phyloP scores from a whole-genome alignment of 192 early-diverging fungal species.

The Podila verticillata region DNA sequence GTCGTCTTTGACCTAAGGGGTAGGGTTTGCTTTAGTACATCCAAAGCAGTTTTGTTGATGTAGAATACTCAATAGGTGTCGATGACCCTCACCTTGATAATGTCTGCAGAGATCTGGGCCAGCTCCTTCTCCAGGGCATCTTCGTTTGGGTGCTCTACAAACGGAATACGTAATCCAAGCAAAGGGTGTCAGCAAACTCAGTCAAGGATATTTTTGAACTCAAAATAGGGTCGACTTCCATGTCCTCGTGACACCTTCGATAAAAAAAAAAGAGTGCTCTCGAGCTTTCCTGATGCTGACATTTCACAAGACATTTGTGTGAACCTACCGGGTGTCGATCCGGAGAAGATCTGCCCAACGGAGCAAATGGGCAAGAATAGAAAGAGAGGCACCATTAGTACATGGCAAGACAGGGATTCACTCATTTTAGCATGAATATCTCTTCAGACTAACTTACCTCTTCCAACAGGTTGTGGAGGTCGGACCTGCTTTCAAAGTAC shows the following conservation, averaged over 20 bases:
- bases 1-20: slow-evolving; percentile 25
- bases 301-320: background rate
- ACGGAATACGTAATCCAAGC: background rate
- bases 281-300: background rate
- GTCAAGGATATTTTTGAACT: no score
- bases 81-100: slow-evolving; percentile 11
- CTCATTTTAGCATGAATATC: background rate
- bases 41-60: background rate
- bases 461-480: slow-evolving; percentile 33
- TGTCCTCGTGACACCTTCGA: no score
- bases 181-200: no score
- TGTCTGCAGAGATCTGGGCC: slow-evolving; percentile 26
- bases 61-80: background rate
- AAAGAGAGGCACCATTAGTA: background rate
- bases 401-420: background rate
- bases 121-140: slow-evolving; percentile 29
- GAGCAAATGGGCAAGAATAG: slow-evolving; percentile 3
- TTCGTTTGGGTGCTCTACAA: slow-evolving; percentile 37
- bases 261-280: background rate
- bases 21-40: background rate
- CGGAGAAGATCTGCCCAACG: slow-evolving; percentile 34
- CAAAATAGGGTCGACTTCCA: no score
- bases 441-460: slow-evolving; percentile 18
- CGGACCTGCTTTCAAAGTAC: slow-evolving; percentile 44
- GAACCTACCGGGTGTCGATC: slow-evolving; percentile 46